Evolutionary conservation across 2,329 filamentous ascomycete genomes (phyloP).

Genomic region (Colletotrichum tropicicola): DNA sequence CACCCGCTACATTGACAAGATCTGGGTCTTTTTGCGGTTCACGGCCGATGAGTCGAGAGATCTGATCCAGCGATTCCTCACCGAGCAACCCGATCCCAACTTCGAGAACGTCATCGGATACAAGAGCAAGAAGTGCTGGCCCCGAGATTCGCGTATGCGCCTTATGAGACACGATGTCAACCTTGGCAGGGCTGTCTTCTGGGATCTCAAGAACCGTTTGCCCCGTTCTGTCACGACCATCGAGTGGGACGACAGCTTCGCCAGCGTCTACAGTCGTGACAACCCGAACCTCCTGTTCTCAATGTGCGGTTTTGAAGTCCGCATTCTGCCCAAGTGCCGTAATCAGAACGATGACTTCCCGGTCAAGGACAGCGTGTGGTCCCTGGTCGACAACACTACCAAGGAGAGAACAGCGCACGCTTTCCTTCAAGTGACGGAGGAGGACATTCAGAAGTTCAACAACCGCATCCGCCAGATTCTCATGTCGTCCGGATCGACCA

Average conservation of each 20-base stretch:
- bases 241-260: slow-evolving; percentile 99
- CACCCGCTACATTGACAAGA: slow-evolving; percentile 96
- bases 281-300: slow-evolving; percentile 97
- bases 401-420: slow-evolving; percentile 98
- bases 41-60: slow-evolving; percentile 93
- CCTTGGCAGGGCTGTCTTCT: slow-evolving; percentile 95
- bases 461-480: slow-evolving; percentile 98
- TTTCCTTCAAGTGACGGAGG: slow-evolving; percentile 96
- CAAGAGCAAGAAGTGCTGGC: slow-evolving; percentile 99
- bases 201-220: slow-evolving; percentile 97
- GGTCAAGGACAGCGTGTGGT: slow-evolving; percentile 98
- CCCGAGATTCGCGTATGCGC: slow-evolving; percentile 95
- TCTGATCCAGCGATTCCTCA: slow-evolving; percentile 95
- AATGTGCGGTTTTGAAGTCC: slow-evolving; percentile 98
- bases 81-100: slow-evolving; percentile 97
- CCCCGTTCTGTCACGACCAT: slow-evolving; percentile 96
- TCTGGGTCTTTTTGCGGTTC: slow-evolving; percentile 98
- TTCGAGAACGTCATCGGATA: slow-evolving; percentile 99
- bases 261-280: slow-evolving; percentile 96
- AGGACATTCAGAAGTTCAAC: slow-evolving; percentile 99
- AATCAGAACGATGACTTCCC: slow-evolving; percentile 97
- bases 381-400: slow-evolving; percentile 92
- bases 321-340: slow-evolving; percentile 92
- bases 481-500: slow-evolving; percentile 99
- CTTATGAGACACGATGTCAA: slow-evolving; percentile 99